phyloP scores from a whole-genome alignment of 371 early-diverging fungal genomes.

The Coemansia sp. region DNA sequence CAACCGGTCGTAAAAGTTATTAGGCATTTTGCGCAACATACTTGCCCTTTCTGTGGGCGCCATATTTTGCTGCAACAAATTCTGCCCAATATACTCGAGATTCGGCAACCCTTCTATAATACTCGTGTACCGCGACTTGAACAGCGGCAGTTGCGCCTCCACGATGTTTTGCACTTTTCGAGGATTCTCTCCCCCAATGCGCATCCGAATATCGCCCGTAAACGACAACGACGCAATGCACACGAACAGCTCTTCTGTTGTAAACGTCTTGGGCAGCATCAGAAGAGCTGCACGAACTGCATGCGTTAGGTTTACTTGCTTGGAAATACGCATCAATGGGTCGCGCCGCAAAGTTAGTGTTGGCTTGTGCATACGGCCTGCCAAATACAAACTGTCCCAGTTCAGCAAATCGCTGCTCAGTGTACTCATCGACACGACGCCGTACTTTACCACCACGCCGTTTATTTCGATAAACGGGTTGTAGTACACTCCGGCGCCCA shows the following conservation, averaged over 20 bases:
- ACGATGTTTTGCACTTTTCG: slow-evolving; percentile 94
- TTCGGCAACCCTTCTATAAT: slow-evolving; percentile 78
- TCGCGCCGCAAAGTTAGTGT: slow-evolving; percentile 79
- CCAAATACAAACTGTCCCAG: slow-evolving; percentile 94
- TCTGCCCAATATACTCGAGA: slow-evolving; percentile 64
- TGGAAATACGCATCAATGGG: slow-evolving; percentile 80
- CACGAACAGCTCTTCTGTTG: slow-evolving; percentile 76
- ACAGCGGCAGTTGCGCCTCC: slow-evolving; percentile 70
- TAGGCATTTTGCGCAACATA: slow-evolving; percentile 70
- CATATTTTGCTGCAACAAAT: slow-evolving; percentile 64
- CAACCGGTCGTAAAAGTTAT: slow-evolving; percentile 58
- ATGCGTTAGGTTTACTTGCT: slow-evolving; percentile 82
- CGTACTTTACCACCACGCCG: slow-evolving; percentile 90
- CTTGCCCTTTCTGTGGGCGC: slow-evolving; percentile 60
- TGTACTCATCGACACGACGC: slow-evolving; percentile 88
- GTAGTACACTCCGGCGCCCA: slow-evolving; percentile 93
- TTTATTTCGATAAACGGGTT: slow-evolving; percentile 89
- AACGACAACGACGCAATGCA: slow-evolving; percentile 90
- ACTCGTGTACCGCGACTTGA: slow-evolving; percentile 77
- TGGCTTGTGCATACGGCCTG: slow-evolving; percentile 97
- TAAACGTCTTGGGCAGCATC: slow-evolving; percentile 79
- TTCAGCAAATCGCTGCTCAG: slow-evolving; percentile 83
- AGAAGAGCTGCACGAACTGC: slow-evolving; percentile 85
- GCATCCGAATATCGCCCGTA: slow-evolving; percentile 90
- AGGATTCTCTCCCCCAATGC: slow-evolving; percentile 87